Conservation (phyloP, 2,329 filamentous ascomycete species). For the Sclerotinia minor region DNA sequence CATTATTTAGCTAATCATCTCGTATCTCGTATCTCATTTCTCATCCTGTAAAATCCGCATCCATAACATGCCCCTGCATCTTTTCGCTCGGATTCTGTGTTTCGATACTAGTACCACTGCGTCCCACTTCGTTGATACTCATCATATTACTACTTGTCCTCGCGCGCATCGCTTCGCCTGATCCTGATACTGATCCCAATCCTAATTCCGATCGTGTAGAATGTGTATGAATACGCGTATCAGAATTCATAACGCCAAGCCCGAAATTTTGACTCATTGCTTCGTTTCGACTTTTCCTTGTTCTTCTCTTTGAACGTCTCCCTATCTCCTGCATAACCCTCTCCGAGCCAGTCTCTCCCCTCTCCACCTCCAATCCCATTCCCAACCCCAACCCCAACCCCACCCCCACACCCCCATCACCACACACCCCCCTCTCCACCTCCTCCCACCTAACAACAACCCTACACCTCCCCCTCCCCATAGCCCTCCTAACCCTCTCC, state of each 20-base stretch:
- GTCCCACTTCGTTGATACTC: neutral
- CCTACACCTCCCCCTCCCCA: constrained; percentile 34
- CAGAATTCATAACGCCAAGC: neutral
- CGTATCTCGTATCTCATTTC: too few relatives aligned
- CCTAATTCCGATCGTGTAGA: neutral
- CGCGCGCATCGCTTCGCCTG: neutral
- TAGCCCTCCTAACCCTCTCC: constrained; percentile 30
- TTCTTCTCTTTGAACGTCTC: neutral
- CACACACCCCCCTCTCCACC: neutral
- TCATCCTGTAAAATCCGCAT: neutral
- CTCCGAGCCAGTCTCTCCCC: neutral
- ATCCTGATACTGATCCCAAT: neutral
- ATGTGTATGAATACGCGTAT: neutral
- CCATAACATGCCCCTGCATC: neutral
- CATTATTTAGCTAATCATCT: too few relatives aligned
- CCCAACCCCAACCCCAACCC: neutral
- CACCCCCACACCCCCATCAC: neutral
- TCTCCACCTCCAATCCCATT: too few relatives aligned
- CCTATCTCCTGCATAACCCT: neutral
- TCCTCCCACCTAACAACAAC: constrained; percentile 34
- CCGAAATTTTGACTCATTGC: neutral
- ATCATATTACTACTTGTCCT: neutral
- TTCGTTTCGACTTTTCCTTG: neutral
- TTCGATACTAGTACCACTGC: too few relatives aligned
- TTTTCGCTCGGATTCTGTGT: too few relatives aligned